These are phyloP conservation scores for Ceratocystis lukuohia DNA, from an alignment of 2,329 filamentous ascomycete genomes.

Conservation along the genomic window DNA sequence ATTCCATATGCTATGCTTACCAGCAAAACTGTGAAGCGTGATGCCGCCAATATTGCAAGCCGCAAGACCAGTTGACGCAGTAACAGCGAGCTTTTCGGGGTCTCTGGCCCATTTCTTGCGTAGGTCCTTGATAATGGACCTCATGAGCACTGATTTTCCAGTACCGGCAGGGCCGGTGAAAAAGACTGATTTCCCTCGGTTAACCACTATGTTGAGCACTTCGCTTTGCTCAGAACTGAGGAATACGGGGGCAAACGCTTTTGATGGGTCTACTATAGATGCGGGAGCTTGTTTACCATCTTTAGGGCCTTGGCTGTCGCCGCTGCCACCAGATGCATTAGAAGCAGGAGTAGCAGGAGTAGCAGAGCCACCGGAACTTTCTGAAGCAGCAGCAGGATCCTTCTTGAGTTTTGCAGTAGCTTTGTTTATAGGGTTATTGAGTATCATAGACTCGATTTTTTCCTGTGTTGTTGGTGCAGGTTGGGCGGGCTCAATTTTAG, in stretches of 20 bases:
- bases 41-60: slow-evolving; percentile 95
- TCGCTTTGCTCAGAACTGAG: slow-evolving; percentile 77
- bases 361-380: background rate
- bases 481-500: slow-evolving; percentile 27
- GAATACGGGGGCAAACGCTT: slow-evolving; percentile 44
- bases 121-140: slow-evolving; percentile 73
- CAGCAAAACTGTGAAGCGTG: slow-evolving; percentile 89
- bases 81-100: slow-evolving; percentile 77
- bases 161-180: slow-evolving; percentile 96
- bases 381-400: background rate
- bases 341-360: background rate
- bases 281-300: background rate
- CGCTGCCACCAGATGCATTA: background rate
- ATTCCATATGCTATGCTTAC: slow-evolving; percentile 27
- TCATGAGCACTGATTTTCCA: slow-evolving; percentile 91
- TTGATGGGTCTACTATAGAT: slow-evolving; percentile 21
- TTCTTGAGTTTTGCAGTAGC: background rate
- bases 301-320: background rate
- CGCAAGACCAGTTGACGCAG: slow-evolving; percentile 87
- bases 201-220: slow-evolving; percentile 69
- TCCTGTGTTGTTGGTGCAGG: slow-evolving; percentile 3
- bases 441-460: slow-evolving; percentile 10
- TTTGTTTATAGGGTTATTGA: background rate
- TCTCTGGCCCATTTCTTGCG: slow-evolving; percentile 64
- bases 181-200: slow-evolving; percentile 78